phyloP scores from a whole-genome alignment of 2,329 filamentous ascomycete species.

The Cladosporium sp. region DNA sequence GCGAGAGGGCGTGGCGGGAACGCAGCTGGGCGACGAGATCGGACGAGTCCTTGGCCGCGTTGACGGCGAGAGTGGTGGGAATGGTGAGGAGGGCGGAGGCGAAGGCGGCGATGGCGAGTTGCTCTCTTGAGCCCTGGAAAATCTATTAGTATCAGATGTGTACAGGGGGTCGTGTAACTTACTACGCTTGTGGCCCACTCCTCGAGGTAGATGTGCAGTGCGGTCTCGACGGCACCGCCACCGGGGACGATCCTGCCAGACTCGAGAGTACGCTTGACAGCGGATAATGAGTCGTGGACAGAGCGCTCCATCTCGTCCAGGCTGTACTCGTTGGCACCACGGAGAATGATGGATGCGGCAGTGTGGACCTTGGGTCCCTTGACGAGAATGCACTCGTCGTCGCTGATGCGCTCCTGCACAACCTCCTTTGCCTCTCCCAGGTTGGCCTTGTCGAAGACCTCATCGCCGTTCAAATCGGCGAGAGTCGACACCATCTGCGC shows the following conservation, averaged over 20 bases:
- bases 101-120: slow-evolving; percentile 96
- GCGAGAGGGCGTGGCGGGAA: slow-evolving; percentile 87
- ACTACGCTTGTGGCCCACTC: slow-evolving; percentile 96
- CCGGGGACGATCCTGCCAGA: slow-evolving; percentile 95
- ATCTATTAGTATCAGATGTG: slow-evolving; percentile 13
- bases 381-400: slow-evolving; percentile 95
- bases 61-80: slow-evolving; percentile 93
- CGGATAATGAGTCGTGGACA: slow-evolving; percentile 91
- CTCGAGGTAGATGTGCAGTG: slow-evolving; percentile 96
- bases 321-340: slow-evolving; percentile 91
- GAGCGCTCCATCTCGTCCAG: slow-evolving; percentile 99
- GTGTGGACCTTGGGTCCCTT: slow-evolving; percentile 94
- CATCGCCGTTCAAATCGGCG: slow-evolving; percentile 94
- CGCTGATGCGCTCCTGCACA: slow-evolving; percentile 95
- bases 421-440: slow-evolving; percentile 93
- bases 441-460: slow-evolving; percentile 87
- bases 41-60: slow-evolving; percentile 92
- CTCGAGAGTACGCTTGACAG: slow-evolving; percentile 94
- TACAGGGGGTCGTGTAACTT: slow-evolving; percentile 21
- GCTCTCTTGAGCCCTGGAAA: slow-evolving; percentile 74
- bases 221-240: slow-evolving; percentile 96
- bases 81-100: slow-evolving; percentile 90
- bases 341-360: slow-evolving; percentile 91
- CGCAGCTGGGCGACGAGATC: slow-evolving; percentile 94
- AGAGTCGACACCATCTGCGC: slow-evolving; percentile 89